Conservation (phyloP, 2,329 filamentous ascomycete species). For the Davidsoniella australis region DNA sequence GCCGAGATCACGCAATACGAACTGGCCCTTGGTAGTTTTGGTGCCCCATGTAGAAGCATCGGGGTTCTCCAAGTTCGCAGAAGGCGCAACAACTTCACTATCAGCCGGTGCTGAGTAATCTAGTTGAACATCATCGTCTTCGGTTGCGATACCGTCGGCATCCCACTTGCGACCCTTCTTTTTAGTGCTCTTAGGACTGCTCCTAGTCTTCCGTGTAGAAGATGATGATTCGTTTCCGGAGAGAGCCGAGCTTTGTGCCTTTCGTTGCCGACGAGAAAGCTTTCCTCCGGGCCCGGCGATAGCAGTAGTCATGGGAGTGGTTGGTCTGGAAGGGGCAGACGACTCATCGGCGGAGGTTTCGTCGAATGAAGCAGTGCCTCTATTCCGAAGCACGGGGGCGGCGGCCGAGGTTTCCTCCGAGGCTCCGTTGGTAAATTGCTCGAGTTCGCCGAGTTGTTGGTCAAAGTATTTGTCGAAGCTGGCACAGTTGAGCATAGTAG, state of each 20-base stretch:
- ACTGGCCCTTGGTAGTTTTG: slow-evolving; percentile 73
- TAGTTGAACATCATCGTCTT: slow-evolving; percentile 61
- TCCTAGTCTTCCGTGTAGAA: slow-evolving; percentile 35
- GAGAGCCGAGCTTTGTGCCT: slow-evolving; percentile 51
- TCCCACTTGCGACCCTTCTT: slow-evolving; percentile 92
- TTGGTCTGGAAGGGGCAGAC: slow-evolving; percentile 51
- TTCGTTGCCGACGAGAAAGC: slow-evolving; percentile 64
- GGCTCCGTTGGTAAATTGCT: slow-evolving; percentile 27
- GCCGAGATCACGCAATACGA: slow-evolving; percentile 81
- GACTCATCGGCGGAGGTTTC: slow-evolving; percentile 9
- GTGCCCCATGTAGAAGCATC: slow-evolving; percentile 71
- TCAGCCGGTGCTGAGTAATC: slow-evolving; percentile 67
- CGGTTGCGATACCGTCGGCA: slow-evolving; percentile 71
- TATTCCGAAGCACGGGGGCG: slow-evolving; percentile 11
- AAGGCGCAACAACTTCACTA: slow-evolving; percentile 36
- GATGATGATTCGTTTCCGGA: slow-evolving; percentile 66
- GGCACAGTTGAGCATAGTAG: slow-evolving; percentile 58
- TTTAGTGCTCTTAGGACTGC: slow-evolving; percentile 41
- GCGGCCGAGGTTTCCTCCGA: slow-evolving; percentile 17
- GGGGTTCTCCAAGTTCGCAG: slow-evolving; percentile 52
- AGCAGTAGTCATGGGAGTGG: slow-evolving; percentile 51
- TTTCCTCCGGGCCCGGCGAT: slow-evolving; percentile 51
- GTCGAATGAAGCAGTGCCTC: slow-evolving; percentile 5
- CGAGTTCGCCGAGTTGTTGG: slow-evolving; percentile 73
- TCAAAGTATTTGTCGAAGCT: slow-evolving; percentile 89